Evolutionary conservation across 495 filamentous ascomycete genomes (phyloP).

Genomic region (Annulohypoxylon moriforme): DNA sequence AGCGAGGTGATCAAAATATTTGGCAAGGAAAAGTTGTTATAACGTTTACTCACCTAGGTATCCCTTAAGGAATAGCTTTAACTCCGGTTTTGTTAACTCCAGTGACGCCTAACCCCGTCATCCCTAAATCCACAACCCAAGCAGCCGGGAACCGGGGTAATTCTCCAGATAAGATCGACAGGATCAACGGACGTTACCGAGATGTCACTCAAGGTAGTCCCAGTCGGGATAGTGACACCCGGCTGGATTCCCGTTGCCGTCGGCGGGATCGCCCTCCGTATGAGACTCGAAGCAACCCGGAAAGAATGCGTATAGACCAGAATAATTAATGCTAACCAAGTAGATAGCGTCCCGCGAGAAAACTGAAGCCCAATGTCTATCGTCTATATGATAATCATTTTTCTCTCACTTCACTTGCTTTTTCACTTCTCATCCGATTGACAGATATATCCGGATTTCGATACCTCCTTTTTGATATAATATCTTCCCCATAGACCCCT

Average conservation of each 20-base stretch:
- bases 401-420: not conserved
- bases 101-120: not conserved
- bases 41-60: too few relatives aligned
- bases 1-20: not conserved
- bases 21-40: not conserved
- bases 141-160: not conserved
- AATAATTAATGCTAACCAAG: not conserved
- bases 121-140: not conserved
- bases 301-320: not conserved
- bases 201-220: not conserved
- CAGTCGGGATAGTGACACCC: not conserved
- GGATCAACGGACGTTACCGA: not conserved
- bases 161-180: constrained; percentile 1
- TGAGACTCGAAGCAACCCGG: not conserved
- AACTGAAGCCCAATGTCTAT: not conserved
- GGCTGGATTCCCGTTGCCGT: not conserved
- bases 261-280: not conserved
- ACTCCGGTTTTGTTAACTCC: not conserved
- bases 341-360: not conserved
- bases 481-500: not conserved
- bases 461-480: not conserved
- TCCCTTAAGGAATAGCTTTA: not conserved
- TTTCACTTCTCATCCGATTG: not conserved
- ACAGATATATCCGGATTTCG: too few relatives aligned
- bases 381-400: not conserved